Conservation (phyloP, 2,329 filamentous ascomycete genomes). For the Paraconiothyrium brasiliense region DNA sequence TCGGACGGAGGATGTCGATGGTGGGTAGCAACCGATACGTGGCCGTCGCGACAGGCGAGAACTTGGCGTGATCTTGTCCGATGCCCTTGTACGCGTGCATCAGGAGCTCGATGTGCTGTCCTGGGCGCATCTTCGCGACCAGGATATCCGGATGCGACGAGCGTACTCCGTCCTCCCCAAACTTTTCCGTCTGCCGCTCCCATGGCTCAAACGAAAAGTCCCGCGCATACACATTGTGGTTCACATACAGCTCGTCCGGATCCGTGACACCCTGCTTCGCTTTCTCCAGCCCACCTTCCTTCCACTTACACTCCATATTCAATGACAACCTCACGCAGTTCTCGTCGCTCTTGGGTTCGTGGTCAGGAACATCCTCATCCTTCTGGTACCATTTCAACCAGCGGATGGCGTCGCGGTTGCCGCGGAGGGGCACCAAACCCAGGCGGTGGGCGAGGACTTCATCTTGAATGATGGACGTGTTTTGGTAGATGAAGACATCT, state of each 20-base stretch:
- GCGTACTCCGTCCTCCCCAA: constrained; percentile 69
- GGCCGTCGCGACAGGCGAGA: constrained; percentile 93
- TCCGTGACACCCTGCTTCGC: constrained; percentile 79
- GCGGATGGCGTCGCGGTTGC: constrained; percentile 77
- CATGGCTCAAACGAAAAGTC: constrained; percentile 77
- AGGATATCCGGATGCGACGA: constrained; percentile 92
- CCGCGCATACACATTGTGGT: constrained; percentile 71
- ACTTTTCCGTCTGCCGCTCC: constrained; percentile 62
- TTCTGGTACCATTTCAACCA: constrained; percentile 86
- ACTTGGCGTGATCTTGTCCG: constrained; percentile 95
- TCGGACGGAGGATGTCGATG: constrained; percentile 84
- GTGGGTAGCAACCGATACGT: constrained; percentile 90
- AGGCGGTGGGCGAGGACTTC: constrained; percentile 92
- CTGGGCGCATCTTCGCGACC: constrained; percentile 90
- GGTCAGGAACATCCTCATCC: constrained; percentile 20
- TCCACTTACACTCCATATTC: constrained; percentile 81
- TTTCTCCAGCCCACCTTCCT: constrained; percentile 64
- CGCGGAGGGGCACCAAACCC: constrained; percentile 89
- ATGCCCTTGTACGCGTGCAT: constrained; percentile 97
- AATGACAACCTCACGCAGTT: constrained; percentile 87
- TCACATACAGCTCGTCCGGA: constrained; percentile 82
- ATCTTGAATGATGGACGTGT: constrained; percentile 97
- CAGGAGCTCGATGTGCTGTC: constrained; percentile 84
- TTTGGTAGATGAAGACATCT: constrained; percentile 91
- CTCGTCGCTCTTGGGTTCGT: constrained; percentile 68